Percentiles rank a stretch among this genome's conserved stretches.
Conservation (phyloP, 805 yeast species). For the Groenewaldozyma salmanticensis region DNA sequence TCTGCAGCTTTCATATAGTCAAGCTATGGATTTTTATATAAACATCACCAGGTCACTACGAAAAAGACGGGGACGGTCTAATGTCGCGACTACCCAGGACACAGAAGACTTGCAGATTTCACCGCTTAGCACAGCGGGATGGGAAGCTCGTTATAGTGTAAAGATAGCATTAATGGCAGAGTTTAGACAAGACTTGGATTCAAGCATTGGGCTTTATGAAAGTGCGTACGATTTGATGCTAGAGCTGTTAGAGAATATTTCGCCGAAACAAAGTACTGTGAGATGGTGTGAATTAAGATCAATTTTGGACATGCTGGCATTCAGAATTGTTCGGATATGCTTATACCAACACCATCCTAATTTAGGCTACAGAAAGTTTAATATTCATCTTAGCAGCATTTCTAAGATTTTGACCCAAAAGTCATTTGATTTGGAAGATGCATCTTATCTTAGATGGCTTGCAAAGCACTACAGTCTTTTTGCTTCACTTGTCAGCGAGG, state of each 20-base stretch:
- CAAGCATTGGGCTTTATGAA: constrained; percentile 42
- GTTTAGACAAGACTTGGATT: constrained; percentile 37
- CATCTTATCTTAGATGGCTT: constrained; percentile 40
- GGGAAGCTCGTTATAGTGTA: constrained; percentile 43
- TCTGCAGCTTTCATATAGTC: constrained; percentile 32
- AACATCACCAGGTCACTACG: constrained; percentile 33
- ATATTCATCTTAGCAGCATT: constrained; percentile 50
- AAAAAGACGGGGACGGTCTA: constrained; percentile 27
- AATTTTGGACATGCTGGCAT: constrained; percentile 49
- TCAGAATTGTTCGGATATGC: constrained; percentile 53
- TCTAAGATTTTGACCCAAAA: constrained; percentile 29
- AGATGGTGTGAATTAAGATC: constrained; percentile 39
- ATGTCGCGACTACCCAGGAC: constrained; percentile 8
- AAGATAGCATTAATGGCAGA: constrained; percentile 45
- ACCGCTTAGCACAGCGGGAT: constrained; percentile 27
- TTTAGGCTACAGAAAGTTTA: constrained; percentile 53
- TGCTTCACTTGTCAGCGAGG: constrained; percentile 44
- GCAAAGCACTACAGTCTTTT: constrained; percentile 57
- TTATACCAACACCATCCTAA: constrained; percentile 50
- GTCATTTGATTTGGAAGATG: constrained; percentile 19
- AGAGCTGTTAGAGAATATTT: constrained; percentile 28
- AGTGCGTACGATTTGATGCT: constrained; percentile 43
- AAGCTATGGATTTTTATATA: constrained; percentile 37
- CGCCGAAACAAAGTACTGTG: constrained; percentile 8
- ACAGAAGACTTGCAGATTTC: neutral